Evolutionary conservation across 1,284 basidiomycete genomes (phyloP), one percentile per base, ranked within the genome.

Genomic region (Tilletiopsis washingtonensis): DNA sequence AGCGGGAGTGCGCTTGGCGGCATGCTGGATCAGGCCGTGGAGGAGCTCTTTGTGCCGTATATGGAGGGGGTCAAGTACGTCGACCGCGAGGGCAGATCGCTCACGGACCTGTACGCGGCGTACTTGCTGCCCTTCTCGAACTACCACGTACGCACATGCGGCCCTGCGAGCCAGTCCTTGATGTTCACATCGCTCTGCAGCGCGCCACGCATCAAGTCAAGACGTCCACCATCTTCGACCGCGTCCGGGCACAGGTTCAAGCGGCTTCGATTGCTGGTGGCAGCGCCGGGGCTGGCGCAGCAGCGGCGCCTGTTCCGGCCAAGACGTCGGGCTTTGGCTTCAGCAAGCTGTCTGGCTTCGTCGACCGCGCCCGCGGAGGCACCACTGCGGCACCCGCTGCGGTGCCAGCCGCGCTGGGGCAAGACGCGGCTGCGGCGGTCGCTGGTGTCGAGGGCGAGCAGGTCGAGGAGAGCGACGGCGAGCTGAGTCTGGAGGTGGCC

Each of bases 11-110:
- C 45, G n/a, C 49, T 73, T 14, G 62, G 60, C 24, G 80, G 82
- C 0, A 91, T 97, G 86, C 78, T 99, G 12, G 94, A 98, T 73
- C 85, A 84, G 26, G 85, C 89, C 1, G 84, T 97, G 80, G 94
- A 97, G 60, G 94, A 98, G 71, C 81, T 98, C 15, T 98, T 98
- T 61, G 83, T 91, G 21, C 88, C 89, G 2, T 97, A 94, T 73
- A 86, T 86, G 4, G 91, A 74, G 45, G 89, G 88, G 2, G 83
- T 83, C 50, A 80, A 90, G 53, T 98, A 98, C 70, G 79, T 98
- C 4, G 94, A 98, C 67, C 82, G 83, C 29, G 94, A 99, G 77
- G 86, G 82, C 62, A 88, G 85, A 74, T 90, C 84, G 68, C 74
- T 98, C 43, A 82, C 84, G 0, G 83, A 87, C 47, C 79, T 97